Conservation (phyloP, 176 grass and related monocot genomes). For the Aegilops bicornis region DNA sequence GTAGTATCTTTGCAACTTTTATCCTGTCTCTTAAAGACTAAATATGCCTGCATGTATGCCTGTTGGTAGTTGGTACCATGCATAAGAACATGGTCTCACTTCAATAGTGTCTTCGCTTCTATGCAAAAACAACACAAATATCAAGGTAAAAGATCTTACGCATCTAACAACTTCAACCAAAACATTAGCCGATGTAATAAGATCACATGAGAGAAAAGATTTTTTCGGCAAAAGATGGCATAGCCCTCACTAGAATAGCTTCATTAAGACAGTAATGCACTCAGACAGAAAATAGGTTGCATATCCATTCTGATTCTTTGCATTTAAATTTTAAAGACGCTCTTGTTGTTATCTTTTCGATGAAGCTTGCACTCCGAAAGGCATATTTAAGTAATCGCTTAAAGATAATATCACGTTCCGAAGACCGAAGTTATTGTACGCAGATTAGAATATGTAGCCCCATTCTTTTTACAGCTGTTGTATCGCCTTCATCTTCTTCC, state of each 20-base stretch:
- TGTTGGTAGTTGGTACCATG: neutral
- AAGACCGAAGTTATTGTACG: neutral
- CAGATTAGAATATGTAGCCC: neutral
- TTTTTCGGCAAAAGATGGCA: neutral
- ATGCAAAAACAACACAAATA: neutral
- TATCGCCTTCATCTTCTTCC: neutral
- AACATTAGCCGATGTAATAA: neutral
- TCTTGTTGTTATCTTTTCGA: neutral
- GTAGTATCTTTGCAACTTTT: neutral
- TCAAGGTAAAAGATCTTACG: neutral
- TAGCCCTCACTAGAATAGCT: neutral
- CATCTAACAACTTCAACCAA: neutral
- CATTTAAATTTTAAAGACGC: conserved; percentile 1
- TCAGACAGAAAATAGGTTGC: neutral
- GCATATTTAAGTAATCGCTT: neutral
- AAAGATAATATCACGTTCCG: neutral
- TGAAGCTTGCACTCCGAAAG: neutral
- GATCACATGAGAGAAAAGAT: neutral
- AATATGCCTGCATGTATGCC: neutral
- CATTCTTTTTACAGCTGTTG: neutral
- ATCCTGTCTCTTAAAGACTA: neutral
- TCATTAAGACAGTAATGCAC: neutral
- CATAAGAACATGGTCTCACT: neutral
- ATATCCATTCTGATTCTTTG: neutral
- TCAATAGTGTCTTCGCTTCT: neutral